Evolutionary conservation across 139 green algal species (phyloP).

Genomic region (Chlorella sp.): DNA sequence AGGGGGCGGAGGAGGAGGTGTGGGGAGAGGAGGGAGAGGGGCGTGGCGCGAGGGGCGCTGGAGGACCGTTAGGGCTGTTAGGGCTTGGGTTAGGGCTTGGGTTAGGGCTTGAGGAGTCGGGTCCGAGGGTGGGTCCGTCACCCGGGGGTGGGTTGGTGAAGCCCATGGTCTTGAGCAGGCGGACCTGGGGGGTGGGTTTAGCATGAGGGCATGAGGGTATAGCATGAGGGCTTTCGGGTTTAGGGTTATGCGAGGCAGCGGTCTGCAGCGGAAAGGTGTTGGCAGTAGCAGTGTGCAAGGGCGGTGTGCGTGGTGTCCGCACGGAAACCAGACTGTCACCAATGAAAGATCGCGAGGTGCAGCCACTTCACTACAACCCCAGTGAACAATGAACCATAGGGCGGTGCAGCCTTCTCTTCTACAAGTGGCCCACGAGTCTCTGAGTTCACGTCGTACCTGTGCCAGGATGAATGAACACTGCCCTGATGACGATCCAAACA

Average conservation of each 20-base stretch:
- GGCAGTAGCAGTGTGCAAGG: no score
- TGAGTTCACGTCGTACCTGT: background rate
- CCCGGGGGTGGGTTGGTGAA: background rate
- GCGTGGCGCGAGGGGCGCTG: no score
- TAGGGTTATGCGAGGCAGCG: no score
- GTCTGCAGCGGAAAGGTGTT: no score
- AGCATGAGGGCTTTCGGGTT: background rate
- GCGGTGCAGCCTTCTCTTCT: background rate
- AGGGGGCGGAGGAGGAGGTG: no score
- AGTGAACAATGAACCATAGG: background rate
- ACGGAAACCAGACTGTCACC: no score
- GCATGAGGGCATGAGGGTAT: background rate
- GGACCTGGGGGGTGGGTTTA: background rate
- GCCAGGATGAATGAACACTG: background rate
- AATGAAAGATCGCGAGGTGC: background rate
- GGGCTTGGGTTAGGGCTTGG: no score
- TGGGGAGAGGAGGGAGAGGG: no score
- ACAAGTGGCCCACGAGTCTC: background rate
- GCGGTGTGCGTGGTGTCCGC: no score
- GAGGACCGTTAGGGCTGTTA: no score
- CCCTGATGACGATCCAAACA: background rate
- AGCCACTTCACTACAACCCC: background rate
- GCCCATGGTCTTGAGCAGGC: background rate
- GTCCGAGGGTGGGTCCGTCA: no score
- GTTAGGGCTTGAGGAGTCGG: no score